Conservation (phyloP, 2,329 filamentous ascomycete species). For the Dactylellina parvicollis region DNA sequence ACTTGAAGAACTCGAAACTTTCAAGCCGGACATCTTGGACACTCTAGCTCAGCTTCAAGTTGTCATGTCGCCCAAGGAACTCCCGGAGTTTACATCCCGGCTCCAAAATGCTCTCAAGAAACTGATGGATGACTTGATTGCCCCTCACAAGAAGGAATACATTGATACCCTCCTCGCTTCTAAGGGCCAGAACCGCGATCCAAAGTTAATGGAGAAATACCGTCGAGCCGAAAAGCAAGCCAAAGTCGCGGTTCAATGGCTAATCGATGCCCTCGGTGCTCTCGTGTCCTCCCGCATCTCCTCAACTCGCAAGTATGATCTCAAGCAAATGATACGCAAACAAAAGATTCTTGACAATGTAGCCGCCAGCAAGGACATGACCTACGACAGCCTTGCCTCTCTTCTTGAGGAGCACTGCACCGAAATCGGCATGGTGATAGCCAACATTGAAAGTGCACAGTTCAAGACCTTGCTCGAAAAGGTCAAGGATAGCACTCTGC, state of each 20-base stretch:
- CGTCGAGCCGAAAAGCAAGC: constrained; percentile 35
- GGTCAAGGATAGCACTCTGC: constrained; percentile 19
- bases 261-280: constrained; percentile 45
- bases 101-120: constrained; percentile 30
- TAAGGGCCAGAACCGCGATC: constrained; percentile 29
- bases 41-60: constrained; percentile 40
- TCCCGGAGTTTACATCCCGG: constrained; percentile 43
- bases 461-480: constrained; percentile 32
- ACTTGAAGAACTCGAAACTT: constrained; percentile 31
- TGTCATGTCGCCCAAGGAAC: constrained; percentile 35
- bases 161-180: constrained; percentile 34
- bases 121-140: constrained; percentile 34
- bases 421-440: constrained; percentile 48
- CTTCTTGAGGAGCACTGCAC: constrained; percentile 46
- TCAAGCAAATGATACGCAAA: constrained; percentile 52
- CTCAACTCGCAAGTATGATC: constrained; percentile 47
- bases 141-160: constrained; percentile 41
- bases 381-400: constrained; percentile 29
- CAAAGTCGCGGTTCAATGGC: constrained; percentile 45
- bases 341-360: constrained; percentile 50
- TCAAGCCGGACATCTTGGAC: constrained; percentile 46
- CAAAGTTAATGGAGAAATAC: constrained; percentile 49
- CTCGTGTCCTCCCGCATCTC: constrained; percentile 46
- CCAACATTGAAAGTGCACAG: constrained; percentile 28
- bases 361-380: constrained; percentile 49